These are phyloP conservation scores for Diaporthe citrichinensis DNA, from an alignment of 2,329 filamentous ascomycete genomes.

Conservation along the genomic window DNA sequence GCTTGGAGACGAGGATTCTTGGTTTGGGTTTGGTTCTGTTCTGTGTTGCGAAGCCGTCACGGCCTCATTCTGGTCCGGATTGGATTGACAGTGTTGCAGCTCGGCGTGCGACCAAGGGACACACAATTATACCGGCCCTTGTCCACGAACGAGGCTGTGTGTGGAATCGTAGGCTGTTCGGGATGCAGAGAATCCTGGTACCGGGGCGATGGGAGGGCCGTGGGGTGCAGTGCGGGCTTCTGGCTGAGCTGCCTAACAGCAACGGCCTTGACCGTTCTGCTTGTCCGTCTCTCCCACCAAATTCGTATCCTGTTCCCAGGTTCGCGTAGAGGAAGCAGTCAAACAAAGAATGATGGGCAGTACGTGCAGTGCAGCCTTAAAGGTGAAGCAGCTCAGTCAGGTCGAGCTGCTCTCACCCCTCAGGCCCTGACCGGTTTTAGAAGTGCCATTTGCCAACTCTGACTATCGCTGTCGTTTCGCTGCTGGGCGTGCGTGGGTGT, in stretches of 20 bases:
- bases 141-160: constrained; percentile 5
- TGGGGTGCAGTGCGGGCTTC: constrained; percentile 15
- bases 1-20: constrained; percentile 2
- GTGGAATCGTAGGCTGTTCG: constrained; percentile 24
- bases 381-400: constrained; percentile 5
- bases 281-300: constrained; percentile 4
- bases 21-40: not conserved
- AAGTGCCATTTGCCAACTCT: constrained; percentile 23
- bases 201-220: constrained; percentile 3
- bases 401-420: constrained; percentile 1
- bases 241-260: constrained; percentile 32
- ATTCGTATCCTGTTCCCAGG: constrained; percentile 13
- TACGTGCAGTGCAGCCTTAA: constrained; percentile 14
- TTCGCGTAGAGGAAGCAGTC: constrained; percentile 16
- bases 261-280: not conserved
- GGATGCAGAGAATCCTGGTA: constrained; percentile 31
- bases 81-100: not conserved
- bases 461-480: constrained; percentile 32
- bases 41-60: not conserved
- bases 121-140: constrained; percentile 30
- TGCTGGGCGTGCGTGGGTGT: constrained; percentile 14
- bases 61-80: not conserved
- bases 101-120: not conserved
- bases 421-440: constrained; percentile 15
- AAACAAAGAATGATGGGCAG: constrained; percentile 29